Base-by-base conservation (phyloP, 768 basidiomycete genomes). In the Chalciporus sphaerocephalus region DNA sequence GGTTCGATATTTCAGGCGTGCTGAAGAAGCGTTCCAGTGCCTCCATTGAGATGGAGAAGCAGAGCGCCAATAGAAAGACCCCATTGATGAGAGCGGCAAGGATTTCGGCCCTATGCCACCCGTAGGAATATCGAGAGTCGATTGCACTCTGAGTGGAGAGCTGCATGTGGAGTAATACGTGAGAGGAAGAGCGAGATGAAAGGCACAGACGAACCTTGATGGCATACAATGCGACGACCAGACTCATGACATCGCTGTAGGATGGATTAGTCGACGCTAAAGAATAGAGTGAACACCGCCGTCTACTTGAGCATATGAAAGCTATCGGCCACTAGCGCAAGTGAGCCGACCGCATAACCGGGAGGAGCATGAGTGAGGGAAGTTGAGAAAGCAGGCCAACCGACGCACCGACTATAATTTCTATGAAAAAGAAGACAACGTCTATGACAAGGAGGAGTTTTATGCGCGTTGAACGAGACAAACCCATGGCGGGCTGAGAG, bases 41-140 rank as follows among this genome's bases (percentile, higher is more conserved):
- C 63, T 99, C 95, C 55, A 98, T 70, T 37, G 79, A 84, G 53
- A 99, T 97, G 5, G 93, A 92, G 68, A 98, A 93, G 69, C 96
- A 99, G 1, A 98, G 79, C 0, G 96, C 96, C 34, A 97, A 77
- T 6, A 99, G 79, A 72, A 98, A 98, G 44, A 98, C 92, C 41
- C 96, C 96, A 58, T 99, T 99, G 54, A 98, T 70, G 36, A 98
- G 75, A 0, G 96, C 96, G 17, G 93, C 94, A 6, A 97, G 78
- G 50, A 96, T 94, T 62, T 96, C 94, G 15, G 96, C 96, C 51
- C 96, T 78, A 67, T 98, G 94, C 95, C 94, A 98, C n/a, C 94
- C 95, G 63, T 98, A 98, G 5, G 95, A 92, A 67, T 96, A 96
- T 40, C 83, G 79, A 22, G 86, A 78, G 67, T 86, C 80, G 24